A percentile compares a stretch with the other conserved stretches of the same genome.
Conservation (phyloP, 2,329 filamentous ascomycete genomes). For the Fusarium stilboides region DNA sequence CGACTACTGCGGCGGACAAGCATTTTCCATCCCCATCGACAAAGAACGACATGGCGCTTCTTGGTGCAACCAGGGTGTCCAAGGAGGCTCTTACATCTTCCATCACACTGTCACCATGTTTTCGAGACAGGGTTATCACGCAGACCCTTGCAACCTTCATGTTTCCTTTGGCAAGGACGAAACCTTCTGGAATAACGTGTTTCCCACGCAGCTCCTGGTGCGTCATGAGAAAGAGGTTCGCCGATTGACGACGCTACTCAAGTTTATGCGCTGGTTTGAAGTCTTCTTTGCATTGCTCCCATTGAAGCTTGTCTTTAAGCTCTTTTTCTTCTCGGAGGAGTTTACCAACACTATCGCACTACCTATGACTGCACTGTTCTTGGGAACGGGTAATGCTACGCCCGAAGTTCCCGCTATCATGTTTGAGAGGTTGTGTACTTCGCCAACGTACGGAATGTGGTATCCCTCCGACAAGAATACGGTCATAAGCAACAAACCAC, state of each 20-base stretch:
- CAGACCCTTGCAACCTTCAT: constrained; percentile 29
- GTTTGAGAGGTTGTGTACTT: constrained; percentile 33
- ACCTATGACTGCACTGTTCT: constrained; percentile 31
- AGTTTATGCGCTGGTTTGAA: constrained; percentile 40
- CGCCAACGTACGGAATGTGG: constrained; percentile 37
- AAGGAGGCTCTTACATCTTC: constrained; percentile 38
- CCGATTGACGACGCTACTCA: constrained; percentile 28
- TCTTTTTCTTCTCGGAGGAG: constrained; percentile 32
- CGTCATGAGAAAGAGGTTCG: constrained; percentile 32
- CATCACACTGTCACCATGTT: constrained; percentile 40
- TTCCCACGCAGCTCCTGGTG: constrained; percentile 20
- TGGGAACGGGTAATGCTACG: constrained; percentile 32
- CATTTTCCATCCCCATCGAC: constrained; percentile 37
- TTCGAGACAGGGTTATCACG: constrained; percentile 29
- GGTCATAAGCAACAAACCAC: constrained; percentile 24
- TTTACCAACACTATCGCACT: constrained; percentile 35
- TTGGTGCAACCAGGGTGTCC: constrained; percentile 35
- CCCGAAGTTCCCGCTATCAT: constrained; percentile 31
- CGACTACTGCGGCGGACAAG: constrained; percentile 36
- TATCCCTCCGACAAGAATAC: constrained; percentile 31
- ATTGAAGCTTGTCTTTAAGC: constrained; percentile 19
- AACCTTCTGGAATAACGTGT: constrained; percentile 34
- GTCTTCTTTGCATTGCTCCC: constrained; percentile 31
- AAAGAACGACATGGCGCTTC: constrained; percentile 37
- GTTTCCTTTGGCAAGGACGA: constrained; percentile 37